A percentile compares a stretch with the other conserved stretches of the same genome.
Evolutionary conservation across 495 filamentous ascomycete genomes (phyloP).

Genomic region (Penicillium psychrofluorescens): DNA sequence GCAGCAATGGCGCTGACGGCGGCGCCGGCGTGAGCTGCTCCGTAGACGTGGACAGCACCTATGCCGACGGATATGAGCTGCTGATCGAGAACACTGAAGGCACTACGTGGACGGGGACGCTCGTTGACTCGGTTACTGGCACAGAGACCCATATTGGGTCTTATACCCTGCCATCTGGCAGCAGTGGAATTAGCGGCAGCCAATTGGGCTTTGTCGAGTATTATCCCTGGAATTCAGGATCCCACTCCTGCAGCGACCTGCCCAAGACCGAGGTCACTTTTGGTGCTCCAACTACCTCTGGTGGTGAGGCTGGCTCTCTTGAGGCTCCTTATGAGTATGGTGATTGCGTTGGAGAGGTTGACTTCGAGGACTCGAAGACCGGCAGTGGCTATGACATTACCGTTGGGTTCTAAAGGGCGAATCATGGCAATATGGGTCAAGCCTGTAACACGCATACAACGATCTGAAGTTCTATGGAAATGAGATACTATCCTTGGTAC

Average conservation of each 20-base stretch:
- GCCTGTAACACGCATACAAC: too few species aligned
- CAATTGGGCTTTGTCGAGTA: conserved; percentile 24
- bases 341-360: conserved; percentile 20
- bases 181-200: conserved; percentile 9
- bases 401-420: conserved; percentile 14
- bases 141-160: conserved; percentile 14
- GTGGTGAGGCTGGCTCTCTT: conserved; percentile 4
- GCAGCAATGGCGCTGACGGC: conserved; percentile 20
- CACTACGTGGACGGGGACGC: conserved; percentile 19
- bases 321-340: conserved; percentile 21
- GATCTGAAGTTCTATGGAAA: too few species aligned
- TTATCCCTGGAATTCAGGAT: conserved; percentile 15
- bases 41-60: conserved; percentile 12
- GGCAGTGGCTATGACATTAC: conserved; percentile 6
- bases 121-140: conserved; percentile 14
- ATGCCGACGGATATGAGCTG: conserved; percentile 10
- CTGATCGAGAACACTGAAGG: conserved; percentile 15
- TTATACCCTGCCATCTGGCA: conserved; percentile 14
- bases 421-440: too few species aligned
- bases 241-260: conserved; percentile 13
- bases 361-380: conserved; percentile 7
- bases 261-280: conserved; percentile 16
- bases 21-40: conserved; percentile 21
- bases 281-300: conserved; percentile 7
- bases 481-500: too few species aligned